phyloP scores from a whole-genome alignment of 305 asterid genomes.

The Plantago lanceolata region DNA sequence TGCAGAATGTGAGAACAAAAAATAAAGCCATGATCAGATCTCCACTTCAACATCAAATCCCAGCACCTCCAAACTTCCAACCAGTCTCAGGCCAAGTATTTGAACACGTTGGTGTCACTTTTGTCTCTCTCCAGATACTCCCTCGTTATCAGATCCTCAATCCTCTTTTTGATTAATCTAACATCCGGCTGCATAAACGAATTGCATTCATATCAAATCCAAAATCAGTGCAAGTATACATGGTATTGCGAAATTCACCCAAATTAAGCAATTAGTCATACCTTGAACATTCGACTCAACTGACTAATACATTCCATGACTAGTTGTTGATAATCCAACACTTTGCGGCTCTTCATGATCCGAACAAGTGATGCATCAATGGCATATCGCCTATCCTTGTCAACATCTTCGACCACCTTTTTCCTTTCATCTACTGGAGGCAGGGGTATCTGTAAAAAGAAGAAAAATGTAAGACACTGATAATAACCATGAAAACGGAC shows the following conservation, averaged over 20 bases:
- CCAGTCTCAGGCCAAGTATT: slow-evolving; percentile 37
- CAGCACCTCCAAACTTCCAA: neutral
- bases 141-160: slow-evolving; percentile 44
- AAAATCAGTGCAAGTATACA: neutral
- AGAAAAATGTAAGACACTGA: neutral
- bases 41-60: neutral
- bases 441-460: slow-evolving; percentile 39
- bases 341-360: slow-evolving; percentile 60
- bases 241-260: neutral
- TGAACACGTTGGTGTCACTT: slow-evolving; percentile 37
- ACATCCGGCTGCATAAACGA: slow-evolving; percentile 43
- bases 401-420: slow-evolving; percentile 52
- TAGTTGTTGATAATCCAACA: slow-evolving; percentile 44
- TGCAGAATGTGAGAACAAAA: slow-evolving; percentile 1
- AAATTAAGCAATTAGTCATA: slow-evolving; percentile 5
- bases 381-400: slow-evolving; percentile 43
- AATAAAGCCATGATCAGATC: neutral
- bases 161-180: slow-evolving; percentile 47
- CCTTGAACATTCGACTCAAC: slow-evolving; percentile 52
- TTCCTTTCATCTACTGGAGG: slow-evolving; percentile 56
- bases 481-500: neutral
- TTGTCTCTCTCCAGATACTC: slow-evolving; percentile 48
- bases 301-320: slow-evolving; percentile 54
- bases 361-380: slow-evolving; percentile 63
- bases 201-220: neutral